Conservation (phyloP, 83 land plant species). For the Thuja plicata region DNA sequence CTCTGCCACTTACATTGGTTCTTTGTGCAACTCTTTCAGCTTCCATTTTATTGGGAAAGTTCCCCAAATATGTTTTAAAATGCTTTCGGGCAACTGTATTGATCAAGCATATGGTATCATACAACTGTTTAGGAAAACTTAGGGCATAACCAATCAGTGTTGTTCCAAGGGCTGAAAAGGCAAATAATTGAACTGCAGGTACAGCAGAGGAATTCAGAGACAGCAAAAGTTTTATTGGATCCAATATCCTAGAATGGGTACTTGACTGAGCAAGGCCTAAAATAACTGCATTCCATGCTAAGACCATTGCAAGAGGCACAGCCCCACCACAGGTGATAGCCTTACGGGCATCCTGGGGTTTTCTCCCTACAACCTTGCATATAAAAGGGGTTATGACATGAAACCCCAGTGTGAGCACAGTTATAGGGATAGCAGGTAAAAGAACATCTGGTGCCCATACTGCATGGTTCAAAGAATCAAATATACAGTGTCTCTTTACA, state of each 20-base stretch:
- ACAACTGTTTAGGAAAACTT: too few relatives aligned
- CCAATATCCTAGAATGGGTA: constrained; percentile 7
- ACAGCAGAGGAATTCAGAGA: constrained; percentile 52
- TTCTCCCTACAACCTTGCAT: too few relatives aligned
- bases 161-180: constrained; percentile 42
- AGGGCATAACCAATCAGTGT: too few relatives aligned
- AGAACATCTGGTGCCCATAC: constrained; percentile 40
- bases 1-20: background rate
- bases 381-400: too few relatives aligned
- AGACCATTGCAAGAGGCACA: constrained; percentile 40
- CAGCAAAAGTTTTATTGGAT: constrained; percentile 65
- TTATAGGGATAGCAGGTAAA: constrained; percentile 48
- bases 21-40: background rate
- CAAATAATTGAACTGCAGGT: constrained; percentile 68
- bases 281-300: constrained; percentile 33
- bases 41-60: constrained; percentile 16
- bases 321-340: constrained; percentile 29
- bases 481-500: constrained; percentile 27
- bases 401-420: too few relatives aligned
- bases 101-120: constrained; percentile 51
- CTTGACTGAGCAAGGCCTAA: background rate
- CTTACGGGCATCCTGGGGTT: too few relatives aligned
- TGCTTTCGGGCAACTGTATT: background rate
- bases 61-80: background rate
- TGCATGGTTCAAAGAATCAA: constrained; percentile 33